These are phyloP conservation scores for Ogataea minuta DNA, from an alignment of 805 yeast genomes.

Conservation along the genomic window DNA sequence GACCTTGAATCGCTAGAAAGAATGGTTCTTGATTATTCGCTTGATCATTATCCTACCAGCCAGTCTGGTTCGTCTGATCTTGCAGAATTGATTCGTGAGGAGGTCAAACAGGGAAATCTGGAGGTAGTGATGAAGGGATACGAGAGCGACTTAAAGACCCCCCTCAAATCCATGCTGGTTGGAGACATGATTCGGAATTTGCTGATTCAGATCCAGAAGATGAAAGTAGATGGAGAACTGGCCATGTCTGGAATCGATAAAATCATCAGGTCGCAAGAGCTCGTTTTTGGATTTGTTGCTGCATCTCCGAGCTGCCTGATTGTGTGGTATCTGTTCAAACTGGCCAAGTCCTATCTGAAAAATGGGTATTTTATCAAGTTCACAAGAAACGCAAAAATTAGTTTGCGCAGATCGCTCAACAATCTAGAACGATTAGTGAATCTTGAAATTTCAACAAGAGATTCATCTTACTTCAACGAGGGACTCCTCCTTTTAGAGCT, in stretches of 20 bases:
- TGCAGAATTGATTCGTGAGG: conserved; percentile 36
- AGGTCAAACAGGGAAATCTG: conserved; percentile 71
- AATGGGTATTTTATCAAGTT: conserved; percentile 37
- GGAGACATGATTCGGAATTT: conserved; percentile 78
- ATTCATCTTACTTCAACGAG: conserved; percentile 37
- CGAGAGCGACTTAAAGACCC: conserved; percentile 70
- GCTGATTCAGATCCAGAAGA: conserved; percentile 90
- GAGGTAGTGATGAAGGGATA: conserved; percentile 77
- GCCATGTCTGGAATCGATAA: conserved; percentile 91
- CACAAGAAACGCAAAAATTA: conserved; percentile 37
- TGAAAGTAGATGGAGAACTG: conserved; percentile 90
- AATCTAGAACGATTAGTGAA: conserved; percentile 32
- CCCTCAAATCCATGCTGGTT: conserved; percentile 56
- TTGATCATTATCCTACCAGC: conserved; percentile 31
- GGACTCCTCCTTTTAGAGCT: conserved; percentile 71
- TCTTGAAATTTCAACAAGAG: conserved; percentile 20
- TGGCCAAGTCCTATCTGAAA: conserved; percentile 30
- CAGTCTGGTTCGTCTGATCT: conserved; percentile 19
- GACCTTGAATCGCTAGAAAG: conserved; percentile 80
- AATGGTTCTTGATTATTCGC: conserved; percentile 76
- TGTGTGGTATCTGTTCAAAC: conserved; percentile 43
- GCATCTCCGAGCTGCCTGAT: conserved; percentile 75
- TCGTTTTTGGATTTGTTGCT: conserved; percentile 91
- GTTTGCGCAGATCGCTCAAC: conserved; percentile 47
- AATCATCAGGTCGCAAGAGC: conserved; percentile 83